Base-by-base conservation (phyloP, 2,329 filamentous ascomycete genomes). In the Calonectria crousiana region DNA sequence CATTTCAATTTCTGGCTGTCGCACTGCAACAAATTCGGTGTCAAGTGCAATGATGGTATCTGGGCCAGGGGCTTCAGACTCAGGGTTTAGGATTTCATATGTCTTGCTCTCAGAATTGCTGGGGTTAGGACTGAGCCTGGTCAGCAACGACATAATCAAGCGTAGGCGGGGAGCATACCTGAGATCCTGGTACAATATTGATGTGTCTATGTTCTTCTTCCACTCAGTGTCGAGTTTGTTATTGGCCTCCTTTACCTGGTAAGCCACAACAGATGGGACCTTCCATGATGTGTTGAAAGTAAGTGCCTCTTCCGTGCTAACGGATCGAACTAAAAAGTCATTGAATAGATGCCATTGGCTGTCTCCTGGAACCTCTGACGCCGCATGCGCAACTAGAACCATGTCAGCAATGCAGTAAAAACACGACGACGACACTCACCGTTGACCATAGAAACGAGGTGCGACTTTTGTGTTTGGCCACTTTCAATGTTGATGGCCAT, bases 301-400 rank as follows among this genome's bases (percentile, higher is more conserved):
- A 23, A 98, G 88, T 0, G 96, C 97, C 82, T 99, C 96, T 75
- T 95, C 93, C 34, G 91, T 90, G 38, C 93, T 91, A 20, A 98
- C 91, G 13, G 93, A 92, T 16, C 94, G 92, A 28, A 99, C 97
- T 44, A 98, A 86, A 81, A 99, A 99, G 85, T 99, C 97, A 79
- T 99, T 99, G 87, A 99, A 98, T 1, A 99, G 86, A 84, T 98
- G 95, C 97, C 97, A 99, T 79, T 93, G 93, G 80, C 91, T 93
- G 76, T 92, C 89, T 4, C 87, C 87, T 1, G 91, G 89, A 0
- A 90, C 83, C 52, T 90, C 88, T 0, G 89, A 87, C 69, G 92
- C 91, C 0, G 94, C 92, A 67, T 95, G 92, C 16, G 91, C 90
- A 72, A 94, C 93, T 94, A 69, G 20, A 32, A 11, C 32, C 26